Evolutionary conservation across 2,329 filamentous ascomycete species (phyloP).

Genomic region (Myriosclerotinia curreyana): DNA sequence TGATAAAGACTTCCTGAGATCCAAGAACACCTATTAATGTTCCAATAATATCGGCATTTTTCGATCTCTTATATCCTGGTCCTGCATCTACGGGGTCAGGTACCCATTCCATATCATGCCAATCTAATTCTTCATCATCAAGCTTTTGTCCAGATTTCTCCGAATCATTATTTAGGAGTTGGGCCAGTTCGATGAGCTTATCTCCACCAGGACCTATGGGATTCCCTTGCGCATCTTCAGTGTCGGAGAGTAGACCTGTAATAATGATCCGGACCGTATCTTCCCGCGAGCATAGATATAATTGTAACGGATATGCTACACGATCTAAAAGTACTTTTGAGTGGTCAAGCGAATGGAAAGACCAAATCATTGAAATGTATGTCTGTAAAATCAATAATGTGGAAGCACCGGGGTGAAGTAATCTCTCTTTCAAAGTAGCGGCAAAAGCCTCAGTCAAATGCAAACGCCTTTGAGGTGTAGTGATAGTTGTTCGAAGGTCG

Average conservation of each 20-base stretch:
- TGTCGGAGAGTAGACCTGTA: slow-evolving; percentile 65
- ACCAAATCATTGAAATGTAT: slow-evolving; percentile 76
- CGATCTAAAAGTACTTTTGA: slow-evolving; percentile 75
- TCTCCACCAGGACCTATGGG: slow-evolving; percentile 42
- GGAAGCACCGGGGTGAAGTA: slow-evolving; percentile 73
- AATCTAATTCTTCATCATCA: slow-evolving; percentile 73
- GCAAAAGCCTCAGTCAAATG: slow-evolving; percentile 70
- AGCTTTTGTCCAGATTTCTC: slow-evolving; percentile 51
- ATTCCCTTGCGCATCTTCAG: slow-evolving; percentile 44
- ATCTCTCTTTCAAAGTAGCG: slow-evolving; percentile 58
- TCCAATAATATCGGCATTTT: slow-evolving; percentile 85
- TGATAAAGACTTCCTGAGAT: slow-evolving; percentile 87
- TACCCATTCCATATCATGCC: slow-evolving; percentile 89
- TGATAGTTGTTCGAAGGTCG: slow-evolving; percentile 69
- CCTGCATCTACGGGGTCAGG: slow-evolving; percentile 92
- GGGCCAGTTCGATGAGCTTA: slow-evolving; percentile 64
- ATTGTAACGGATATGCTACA: slow-evolving; percentile 67
- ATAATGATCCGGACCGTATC: slow-evolving; percentile 78
- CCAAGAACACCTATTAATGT: slow-evolving; percentile 87
- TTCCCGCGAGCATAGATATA: slow-evolving; percentile 73
- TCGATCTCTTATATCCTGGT: slow-evolving; percentile 85
- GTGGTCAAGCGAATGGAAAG: slow-evolving; percentile 71
- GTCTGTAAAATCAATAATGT: slow-evolving; percentile 73
- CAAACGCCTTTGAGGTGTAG: slow-evolving; percentile 63
- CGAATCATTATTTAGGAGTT: slow-evolving; percentile 49